Evolutionary conservation across 2,329 filamentous ascomycete species (phyloP).

Genomic region (Beauveria sp.): DNA sequence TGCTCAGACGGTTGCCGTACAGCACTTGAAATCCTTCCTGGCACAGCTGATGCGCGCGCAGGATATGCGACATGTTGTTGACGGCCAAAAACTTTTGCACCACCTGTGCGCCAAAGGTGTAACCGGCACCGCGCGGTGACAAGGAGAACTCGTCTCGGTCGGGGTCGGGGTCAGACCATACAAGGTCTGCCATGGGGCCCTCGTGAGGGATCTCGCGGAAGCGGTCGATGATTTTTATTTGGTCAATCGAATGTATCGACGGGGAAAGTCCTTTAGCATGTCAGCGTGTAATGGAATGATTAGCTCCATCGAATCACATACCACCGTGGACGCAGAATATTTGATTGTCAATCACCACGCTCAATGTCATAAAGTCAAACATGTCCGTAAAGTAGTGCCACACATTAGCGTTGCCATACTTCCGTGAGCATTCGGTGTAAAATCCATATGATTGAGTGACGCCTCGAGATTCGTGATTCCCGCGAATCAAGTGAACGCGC

Average conservation of each 20-base stretch:
- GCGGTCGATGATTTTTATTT: slow-evolving; percentile 98
- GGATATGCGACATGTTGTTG: slow-evolving; percentile 95
- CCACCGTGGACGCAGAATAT: slow-evolving; percentile 98
- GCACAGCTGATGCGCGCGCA: slow-evolving; percentile 95
- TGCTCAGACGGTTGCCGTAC: slow-evolving; percentile 89
- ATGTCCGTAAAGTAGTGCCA: slow-evolving; percentile 99
- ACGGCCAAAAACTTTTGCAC: slow-evolving; percentile 97
- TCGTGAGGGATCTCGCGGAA: slow-evolving; percentile 98
- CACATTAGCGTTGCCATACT: slow-evolving; percentile 98
- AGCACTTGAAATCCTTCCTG: slow-evolving; percentile 97
- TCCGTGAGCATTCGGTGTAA: slow-evolving; percentile 97
- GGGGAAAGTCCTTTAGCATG: slow-evolving; percentile 59
- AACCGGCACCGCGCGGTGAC: slow-evolving; percentile 86
- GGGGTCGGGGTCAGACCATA: slow-evolving; percentile 97
- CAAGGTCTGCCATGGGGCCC: slow-evolving; percentile 97
- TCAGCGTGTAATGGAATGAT: neutral
- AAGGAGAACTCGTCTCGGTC: slow-evolving; percentile 96
- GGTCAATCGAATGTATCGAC: slow-evolving; percentile 95
- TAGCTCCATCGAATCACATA: slow-evolving; percentile 20
- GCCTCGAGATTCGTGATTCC: slow-evolving; percentile 97
- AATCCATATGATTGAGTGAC: slow-evolving; percentile 99
- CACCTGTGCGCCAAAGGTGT: slow-evolving; percentile 95
- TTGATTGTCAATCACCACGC: slow-evolving; percentile 96
- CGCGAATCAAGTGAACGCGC: slow-evolving; percentile 95
- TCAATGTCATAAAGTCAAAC: slow-evolving; percentile 96